Evolutionary conservation across 768 basidiomycete genomes (phyloP).

Genomic region (Coprinopsis marcescibilis): DNA sequence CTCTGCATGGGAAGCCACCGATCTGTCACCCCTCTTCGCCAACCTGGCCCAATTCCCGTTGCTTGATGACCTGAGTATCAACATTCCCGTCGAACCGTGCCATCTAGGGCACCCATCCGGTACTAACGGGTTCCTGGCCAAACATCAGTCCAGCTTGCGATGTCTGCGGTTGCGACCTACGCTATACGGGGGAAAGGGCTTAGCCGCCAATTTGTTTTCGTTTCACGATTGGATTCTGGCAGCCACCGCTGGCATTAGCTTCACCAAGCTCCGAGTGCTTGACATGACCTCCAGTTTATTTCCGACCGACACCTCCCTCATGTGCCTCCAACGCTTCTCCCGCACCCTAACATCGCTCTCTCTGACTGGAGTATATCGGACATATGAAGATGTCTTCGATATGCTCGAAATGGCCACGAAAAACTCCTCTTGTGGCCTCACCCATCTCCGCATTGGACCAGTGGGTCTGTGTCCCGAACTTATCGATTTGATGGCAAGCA

Average conservation of each 20-base stretch:
- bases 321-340: conserved; percentile 29
- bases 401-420: conserved; percentile 18
- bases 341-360: conserved; percentile 29
- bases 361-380: conserved; percentile 34
- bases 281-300: conserved; percentile 32
- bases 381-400: conserved; percentile 29
- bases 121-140: conserved; percentile 30
- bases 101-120: conserved; percentile 39
- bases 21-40: conserved; percentile 36
- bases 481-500: conserved; percentile 34
- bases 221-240: conserved; percentile 32
- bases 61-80: conserved; percentile 31
- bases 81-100: conserved; percentile 33
- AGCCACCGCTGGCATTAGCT: conserved; percentile 22
- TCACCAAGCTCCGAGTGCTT: conserved; percentile 25
- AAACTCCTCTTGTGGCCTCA: conserved; percentile 15
- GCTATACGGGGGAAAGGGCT: conserved; percentile 31
- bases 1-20: conserved; percentile 39
- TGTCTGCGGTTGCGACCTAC: conserved; percentile 37
- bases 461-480: conserved; percentile 37
- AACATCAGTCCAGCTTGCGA: conserved; percentile 29
- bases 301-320: conserved; percentile 29
- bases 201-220: conserved; percentile 25
- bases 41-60: conserved; percentile 26
- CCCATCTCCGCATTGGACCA: conserved; percentile 32